Percentiles rank a stretch among this genome's conserved stretches.
Conservation (phyloP, 805 yeast species). For the Starmerella asiatica region DNA sequence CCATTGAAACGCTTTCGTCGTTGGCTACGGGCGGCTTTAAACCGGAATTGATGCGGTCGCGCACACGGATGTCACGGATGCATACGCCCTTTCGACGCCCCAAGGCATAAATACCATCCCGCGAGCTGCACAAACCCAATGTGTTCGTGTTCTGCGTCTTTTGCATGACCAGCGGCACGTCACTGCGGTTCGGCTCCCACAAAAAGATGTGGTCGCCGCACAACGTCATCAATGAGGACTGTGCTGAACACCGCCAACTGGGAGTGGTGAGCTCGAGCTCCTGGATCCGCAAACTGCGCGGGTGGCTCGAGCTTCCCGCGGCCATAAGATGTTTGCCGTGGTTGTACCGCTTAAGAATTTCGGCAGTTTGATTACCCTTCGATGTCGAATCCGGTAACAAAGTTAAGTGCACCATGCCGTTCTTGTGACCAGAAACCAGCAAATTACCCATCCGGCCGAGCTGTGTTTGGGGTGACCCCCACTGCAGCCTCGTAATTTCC, state of each 20-base stretch:
- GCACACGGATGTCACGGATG: slow-evolving; percentile 51
- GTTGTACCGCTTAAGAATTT: slow-evolving; percentile 63
- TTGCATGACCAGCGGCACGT: slow-evolving; percentile 44
- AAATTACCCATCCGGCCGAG: slow-evolving; percentile 35
- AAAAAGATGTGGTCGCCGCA: slow-evolving; percentile 59
- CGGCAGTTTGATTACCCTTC: slow-evolving; percentile 40
- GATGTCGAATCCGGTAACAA: slow-evolving; percentile 45
- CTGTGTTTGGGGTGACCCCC: slow-evolving; percentile 28
- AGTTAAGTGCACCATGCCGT: slow-evolving; percentile 62
- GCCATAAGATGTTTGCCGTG: slow-evolving; percentile 48
- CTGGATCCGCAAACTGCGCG: slow-evolving; percentile 24
- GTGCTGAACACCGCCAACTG: slow-evolving; percentile 34
- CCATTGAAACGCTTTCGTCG: slow-evolving; percentile 30
- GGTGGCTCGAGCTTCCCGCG: slow-evolving; percentile 10
- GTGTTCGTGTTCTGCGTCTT: slow-evolving; percentile 38
- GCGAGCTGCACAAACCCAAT: slow-evolving; percentile 36
- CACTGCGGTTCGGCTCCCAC: slow-evolving; percentile 57
- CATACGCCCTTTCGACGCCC: slow-evolving; percentile 60
- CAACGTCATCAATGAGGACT: slow-evolving; percentile 42
- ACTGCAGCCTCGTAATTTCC: slow-evolving; percentile 35
- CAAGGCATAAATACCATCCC: slow-evolving; percentile 44
- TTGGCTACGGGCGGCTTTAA: slow-evolving; percentile 33
- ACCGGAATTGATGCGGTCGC: slow-evolving; percentile 29
- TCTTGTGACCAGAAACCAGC: slow-evolving; percentile 53
- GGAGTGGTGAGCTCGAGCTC: slow-evolving; percentile 30